Conservation (phyloP, 805 yeast species). For the Metschnikowia similis region DNA sequence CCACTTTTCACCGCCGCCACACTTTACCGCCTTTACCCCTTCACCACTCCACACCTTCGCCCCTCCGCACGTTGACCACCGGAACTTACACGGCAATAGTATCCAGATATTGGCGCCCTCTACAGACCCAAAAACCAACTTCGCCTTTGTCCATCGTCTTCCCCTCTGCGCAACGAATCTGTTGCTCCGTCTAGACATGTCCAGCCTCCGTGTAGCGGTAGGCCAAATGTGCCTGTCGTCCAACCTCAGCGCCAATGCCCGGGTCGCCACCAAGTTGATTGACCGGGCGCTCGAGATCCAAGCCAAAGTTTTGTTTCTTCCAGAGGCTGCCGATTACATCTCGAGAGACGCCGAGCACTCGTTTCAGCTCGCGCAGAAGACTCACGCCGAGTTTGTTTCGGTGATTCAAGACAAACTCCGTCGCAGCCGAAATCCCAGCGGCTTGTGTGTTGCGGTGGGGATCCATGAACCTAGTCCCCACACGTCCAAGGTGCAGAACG, state of each 20-base stretch:
- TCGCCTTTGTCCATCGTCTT: too few species aligned
- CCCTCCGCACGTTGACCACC: too few species aligned
- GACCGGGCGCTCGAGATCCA: constrained; percentile 56
- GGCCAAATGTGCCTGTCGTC: constrained; percentile 83
- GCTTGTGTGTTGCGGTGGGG: constrained; percentile 74
- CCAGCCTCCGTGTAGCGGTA: constrained; percentile 54
- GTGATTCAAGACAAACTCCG: constrained; percentile 45
- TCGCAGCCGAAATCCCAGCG: constrained; percentile 25
- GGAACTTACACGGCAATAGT: too few species aligned
- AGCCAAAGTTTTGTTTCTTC: constrained; percentile 73
- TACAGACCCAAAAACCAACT: too few species aligned
- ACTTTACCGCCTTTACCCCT: too few species aligned
- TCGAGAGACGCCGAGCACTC: constrained; percentile 69
- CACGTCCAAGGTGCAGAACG: constrained; percentile 53
- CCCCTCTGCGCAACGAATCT: too few species aligned
- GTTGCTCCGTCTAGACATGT: too few species aligned
- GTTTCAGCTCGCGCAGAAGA: constrained; percentile 45
- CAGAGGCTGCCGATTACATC: constrained; percentile 91
- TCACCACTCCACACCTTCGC: too few species aligned
- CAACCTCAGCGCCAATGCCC: constrained; percentile 54
- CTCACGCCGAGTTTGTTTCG: constrained; percentile 35
- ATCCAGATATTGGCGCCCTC: too few species aligned
- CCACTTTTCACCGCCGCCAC: too few species aligned
- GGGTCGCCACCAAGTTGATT: constrained; percentile 55
- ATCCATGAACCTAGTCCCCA: constrained; percentile 70